Percentiles rank a stretch among this genome's conserved stretches.
Evolutionary conservation across 176 grass and related monocot genomes (phyloP).

Genomic region (Bonia amplexicaulis): DNA sequence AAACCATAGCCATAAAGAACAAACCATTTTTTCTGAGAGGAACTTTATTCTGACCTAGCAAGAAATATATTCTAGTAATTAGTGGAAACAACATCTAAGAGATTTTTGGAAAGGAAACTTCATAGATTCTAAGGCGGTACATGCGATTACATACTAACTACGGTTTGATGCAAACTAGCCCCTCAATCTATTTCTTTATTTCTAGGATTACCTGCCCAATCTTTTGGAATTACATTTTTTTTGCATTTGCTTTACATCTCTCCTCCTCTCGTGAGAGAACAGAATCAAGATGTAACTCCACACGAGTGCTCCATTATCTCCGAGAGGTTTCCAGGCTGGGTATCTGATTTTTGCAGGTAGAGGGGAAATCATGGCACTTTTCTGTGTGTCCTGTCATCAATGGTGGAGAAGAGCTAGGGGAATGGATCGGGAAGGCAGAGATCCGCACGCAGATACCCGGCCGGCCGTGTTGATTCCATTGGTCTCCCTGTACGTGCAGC

Average conservation of each 20-base stretch:
- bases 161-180: background rate
- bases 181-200: background rate
- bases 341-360: background rate
- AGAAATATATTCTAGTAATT: background rate
- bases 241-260: background rate
- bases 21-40: background rate
- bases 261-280: background rate
- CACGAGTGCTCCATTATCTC: background rate
- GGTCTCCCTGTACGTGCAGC: background rate
- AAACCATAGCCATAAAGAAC: too few relatives aligned
- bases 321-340: background rate
- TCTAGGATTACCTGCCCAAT: background rate
- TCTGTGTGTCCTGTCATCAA: background rate
- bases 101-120: background rate
- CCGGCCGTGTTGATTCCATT: slow-evolving; percentile 21
- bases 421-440: background rate
- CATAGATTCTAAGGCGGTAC: background rate
- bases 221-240: background rate
- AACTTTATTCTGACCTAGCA: background rate
- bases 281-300: background rate
- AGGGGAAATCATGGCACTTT: background rate
- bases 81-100: background rate
- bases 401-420: background rate
- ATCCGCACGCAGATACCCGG: background rate
- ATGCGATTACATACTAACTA: background rate